Base-by-base conservation (phyloP, 2,329 filamentous ascomycete species). In the Diaporthe vexans region DNA sequence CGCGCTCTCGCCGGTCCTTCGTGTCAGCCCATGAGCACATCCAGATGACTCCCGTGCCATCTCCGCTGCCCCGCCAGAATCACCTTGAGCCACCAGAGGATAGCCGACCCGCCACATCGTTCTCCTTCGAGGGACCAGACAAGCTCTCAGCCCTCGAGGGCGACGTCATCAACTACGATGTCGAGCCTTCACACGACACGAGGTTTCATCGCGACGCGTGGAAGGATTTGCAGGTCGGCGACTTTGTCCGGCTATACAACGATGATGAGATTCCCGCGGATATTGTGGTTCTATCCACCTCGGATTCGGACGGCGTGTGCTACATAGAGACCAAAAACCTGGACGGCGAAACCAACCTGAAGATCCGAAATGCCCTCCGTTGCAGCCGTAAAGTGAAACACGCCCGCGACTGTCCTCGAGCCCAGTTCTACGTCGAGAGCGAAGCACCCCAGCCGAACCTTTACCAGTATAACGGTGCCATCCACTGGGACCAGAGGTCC, bases 291-390 rank as follows among this genome's bases (percentile, higher is more conserved):
- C 86, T 99, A 29, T 94, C 97, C 3, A 98, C 97, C 0, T 98
- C 97, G 3, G 97, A 98, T 79, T 90, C 93, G 0, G 97, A 99
- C 79, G 97, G 97, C 67, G 94, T 94, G 48, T 99, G 97, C 84
- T 99, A 98, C 79, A 94, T 99, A 26, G 97, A 99, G 84, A 99
- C 97, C 3, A 99, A 98, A 87, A 98, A 98, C 81, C 83, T 99
- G 86, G 97, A 99, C 80, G 97, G 97, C 68, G 97, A 99, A 85
- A 99, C 97, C 3, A 99, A 99, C 80, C 86, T 99, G 76, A 99
- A 99, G 84, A 95, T 98, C 76, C 93, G 97, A 74, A 94, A 96
- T 80, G 95, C 97, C 29, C 88, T 99, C 56, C 94, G 96, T 77
- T 97, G 94, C 80, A 94, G 95, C 17, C 92, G 94, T 71, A 87